phyloP scores from a whole-genome alignment of 2,329 filamentous ascomycete species.

The Pyrenochaeta sp. region DNA sequence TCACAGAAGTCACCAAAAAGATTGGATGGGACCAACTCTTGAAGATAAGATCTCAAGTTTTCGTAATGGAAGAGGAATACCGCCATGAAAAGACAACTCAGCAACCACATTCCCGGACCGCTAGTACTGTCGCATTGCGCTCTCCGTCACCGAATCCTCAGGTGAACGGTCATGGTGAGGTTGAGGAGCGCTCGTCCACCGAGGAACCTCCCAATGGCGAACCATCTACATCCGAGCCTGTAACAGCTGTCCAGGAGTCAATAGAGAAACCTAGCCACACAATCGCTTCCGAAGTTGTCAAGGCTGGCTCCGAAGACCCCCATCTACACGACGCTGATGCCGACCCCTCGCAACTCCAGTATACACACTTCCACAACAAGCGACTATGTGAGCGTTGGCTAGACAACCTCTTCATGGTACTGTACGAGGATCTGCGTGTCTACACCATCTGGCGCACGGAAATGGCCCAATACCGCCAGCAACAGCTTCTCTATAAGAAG shows the following conservation, averaged over 20 bases:
- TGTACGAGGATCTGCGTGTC: slow-evolving; percentile 96
- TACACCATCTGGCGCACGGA: slow-evolving; percentile 99
- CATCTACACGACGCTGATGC: slow-evolving; percentile 58
- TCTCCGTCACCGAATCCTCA: slow-evolving; percentile 63
- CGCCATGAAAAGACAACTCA: slow-evolving; percentile 73
- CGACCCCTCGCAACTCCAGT: slow-evolving; percentile 65
- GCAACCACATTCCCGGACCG: slow-evolving; percentile 65
- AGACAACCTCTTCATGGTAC: slow-evolving; percentile 98
- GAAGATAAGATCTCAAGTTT: slow-evolving; percentile 94
- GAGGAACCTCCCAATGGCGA: slow-evolving; percentile 39
- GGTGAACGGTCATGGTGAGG: slow-evolving; percentile 49
- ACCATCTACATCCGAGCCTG: slow-evolving; percentile 33
- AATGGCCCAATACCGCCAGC: slow-evolving; percentile 92
- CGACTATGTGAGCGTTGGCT: slow-evolving; percentile 96
- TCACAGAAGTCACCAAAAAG: slow-evolving; percentile 94
- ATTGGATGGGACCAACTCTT: slow-evolving; percentile 98
- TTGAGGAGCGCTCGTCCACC: slow-evolving; percentile 20
- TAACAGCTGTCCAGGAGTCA: slow-evolving; percentile 43
- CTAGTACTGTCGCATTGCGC: slow-evolving; percentile 80
- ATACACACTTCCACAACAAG: slow-evolving; percentile 95
- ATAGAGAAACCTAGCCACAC: slow-evolving; percentile 84
- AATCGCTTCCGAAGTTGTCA: slow-evolving; percentile 77
- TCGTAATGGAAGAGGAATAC: slow-evolving; percentile 99
- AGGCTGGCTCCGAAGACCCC: slow-evolving; percentile 72
- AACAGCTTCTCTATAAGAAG: slow-evolving; percentile 95